Base-by-base conservation (phyloP, 2,329 filamentous ascomycete genomes). In the Fusarium neocosmosporiellum region DNA sequence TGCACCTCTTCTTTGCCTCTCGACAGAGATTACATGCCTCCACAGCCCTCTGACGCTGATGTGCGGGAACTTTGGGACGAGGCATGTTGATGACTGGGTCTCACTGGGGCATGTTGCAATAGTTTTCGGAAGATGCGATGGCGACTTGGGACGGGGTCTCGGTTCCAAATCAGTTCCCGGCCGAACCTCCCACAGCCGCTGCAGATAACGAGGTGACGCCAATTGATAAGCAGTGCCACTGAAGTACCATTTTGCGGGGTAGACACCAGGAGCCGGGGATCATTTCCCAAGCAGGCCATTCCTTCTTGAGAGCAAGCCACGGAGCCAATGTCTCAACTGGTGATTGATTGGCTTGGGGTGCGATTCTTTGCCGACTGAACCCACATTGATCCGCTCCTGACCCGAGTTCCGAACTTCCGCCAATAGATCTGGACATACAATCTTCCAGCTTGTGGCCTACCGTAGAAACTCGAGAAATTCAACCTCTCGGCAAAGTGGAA, bases 1-100 rank as follows among this genome's bases (percentile, higher is more conserved):
- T 85, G 74, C 87, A 88, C 69, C 85, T 80, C 77, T 87, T 88
- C 78, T 88, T 88, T 10, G 86, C 84, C 16, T 81, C 80, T 33
- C 85, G 83, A 71, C 87, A 88, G 7, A 82, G 76, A 54, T 82
- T 80, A 70, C 87, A 88, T 9, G 87, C 87, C 65, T 86, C 84
- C 24, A 82, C 83, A 18, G 85, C 85, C 43, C 87, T 82, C 65
- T 85, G 83, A 6, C 87, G 84, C 67, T 87, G 84, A 55, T 84
- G 83, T 2, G 85, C 84, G 20, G 81, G 82, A 24, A 88, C 86
- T 71, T 84, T 87, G 14, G 86, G 86, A 24, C 87, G 86, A 66
- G 86, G 86, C 87, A 89, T 89, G 39, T 27, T 61, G 69, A 13
- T 18, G 22, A 29, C 16, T 43, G 29, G 22, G 34, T n/a, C 24